A percentile compares a stretch with the other conserved stretches of the same genome.
Conservation (phyloP, 2,329 filamentous ascomycete species). For the Hansfordia pulvinata region DNA sequence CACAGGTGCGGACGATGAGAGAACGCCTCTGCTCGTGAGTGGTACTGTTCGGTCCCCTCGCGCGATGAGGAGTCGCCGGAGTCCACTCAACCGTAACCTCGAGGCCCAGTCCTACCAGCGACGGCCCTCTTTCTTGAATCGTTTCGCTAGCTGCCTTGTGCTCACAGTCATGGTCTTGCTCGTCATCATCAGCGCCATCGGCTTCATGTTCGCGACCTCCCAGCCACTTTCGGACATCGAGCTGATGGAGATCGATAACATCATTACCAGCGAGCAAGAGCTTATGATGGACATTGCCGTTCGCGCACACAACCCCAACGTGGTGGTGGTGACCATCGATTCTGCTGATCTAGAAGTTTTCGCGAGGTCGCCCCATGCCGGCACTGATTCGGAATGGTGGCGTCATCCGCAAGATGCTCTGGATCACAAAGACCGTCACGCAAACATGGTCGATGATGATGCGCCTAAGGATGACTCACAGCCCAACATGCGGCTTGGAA, state of each 20-base stretch:
- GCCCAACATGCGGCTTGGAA: conserved; percentile 85
- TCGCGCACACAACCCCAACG: conserved; percentile 81
- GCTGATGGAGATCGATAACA: conserved; percentile 71
- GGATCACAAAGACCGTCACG: conserved; percentile 25
- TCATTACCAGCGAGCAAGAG: conserved; percentile 87
- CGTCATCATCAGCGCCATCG: conserved; percentile 72
- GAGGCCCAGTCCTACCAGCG: conserved; percentile 59
- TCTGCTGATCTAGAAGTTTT: conserved; percentile 87
- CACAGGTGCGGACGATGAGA: conserved; percentile 71
- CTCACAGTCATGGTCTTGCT: conserved; percentile 71
- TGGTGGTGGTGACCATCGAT: conserved; percentile 74
- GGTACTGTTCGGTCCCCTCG: conserved; percentile 41
- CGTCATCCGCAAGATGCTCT: conserved; percentile 23
- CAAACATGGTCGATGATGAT: conserved; percentile 27
- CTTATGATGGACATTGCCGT: conserved; percentile 89
- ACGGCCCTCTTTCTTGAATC: conserved; percentile 49
- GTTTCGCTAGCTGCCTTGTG: conserved; percentile 77
- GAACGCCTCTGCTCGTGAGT: conserved; percentile 60
- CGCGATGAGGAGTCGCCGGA: conserved; percentile 44
- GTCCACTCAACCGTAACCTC: conserved; percentile 46
- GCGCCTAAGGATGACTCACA: conserved; percentile 52
- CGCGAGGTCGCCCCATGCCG: conserved; percentile 82
- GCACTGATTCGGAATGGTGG: conserved; percentile 52
- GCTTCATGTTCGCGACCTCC: conserved; percentile 83
- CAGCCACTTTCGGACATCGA: conserved; percentile 72